Evolutionary conservation across 306 rosid species (phyloP).

Genomic region (Malus domestica): DNA sequence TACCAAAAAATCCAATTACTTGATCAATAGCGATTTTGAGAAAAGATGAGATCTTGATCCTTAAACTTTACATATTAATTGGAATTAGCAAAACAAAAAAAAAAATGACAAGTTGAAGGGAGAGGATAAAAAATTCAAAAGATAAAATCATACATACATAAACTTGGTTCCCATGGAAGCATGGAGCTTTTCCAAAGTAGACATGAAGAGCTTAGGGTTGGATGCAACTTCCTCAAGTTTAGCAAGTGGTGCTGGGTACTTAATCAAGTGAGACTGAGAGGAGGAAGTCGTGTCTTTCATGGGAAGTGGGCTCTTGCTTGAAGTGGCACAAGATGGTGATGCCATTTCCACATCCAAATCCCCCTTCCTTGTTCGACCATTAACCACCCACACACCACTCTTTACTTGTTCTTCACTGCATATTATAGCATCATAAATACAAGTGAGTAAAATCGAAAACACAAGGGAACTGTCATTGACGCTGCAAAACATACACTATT

Average conservation of each 20-base stretch:
- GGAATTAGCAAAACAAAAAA: background rate
- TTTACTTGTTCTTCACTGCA: slow-evolving; percentile 22
- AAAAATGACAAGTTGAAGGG: background rate
- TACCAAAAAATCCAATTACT: background rate
- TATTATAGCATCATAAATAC: background rate
- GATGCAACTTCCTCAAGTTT: slow-evolving; percentile 50
- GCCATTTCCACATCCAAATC: slow-evolving; percentile 42
- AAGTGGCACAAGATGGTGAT: slow-evolving; percentile 44
- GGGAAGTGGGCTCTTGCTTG: slow-evolving; percentile 28
- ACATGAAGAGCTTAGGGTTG: slow-evolving; percentile 49
- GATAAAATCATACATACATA: slow-evolving; percentile 40
- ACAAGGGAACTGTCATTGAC: too few relatives aligned
- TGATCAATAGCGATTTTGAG: background rate
- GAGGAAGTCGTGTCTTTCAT: slow-evolving; percentile 32
- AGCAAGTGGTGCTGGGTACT: slow-evolving; percentile 56
- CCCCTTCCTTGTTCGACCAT: slow-evolving; percentile 25
- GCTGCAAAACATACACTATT: too few relatives aligned
- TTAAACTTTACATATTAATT: background rate
- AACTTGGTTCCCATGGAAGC: slow-evolving; percentile 70
- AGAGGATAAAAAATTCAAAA: background rate
- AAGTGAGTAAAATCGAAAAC: background rate
- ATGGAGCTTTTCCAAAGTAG: slow-evolving; percentile 70
- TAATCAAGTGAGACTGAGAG: background rate
- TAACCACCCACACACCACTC: slow-evolving; percentile 8
- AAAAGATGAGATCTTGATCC: background rate